Conservation (phyloP, 176 grass and related monocot genomes). For the Otatea glauca region DNA sequence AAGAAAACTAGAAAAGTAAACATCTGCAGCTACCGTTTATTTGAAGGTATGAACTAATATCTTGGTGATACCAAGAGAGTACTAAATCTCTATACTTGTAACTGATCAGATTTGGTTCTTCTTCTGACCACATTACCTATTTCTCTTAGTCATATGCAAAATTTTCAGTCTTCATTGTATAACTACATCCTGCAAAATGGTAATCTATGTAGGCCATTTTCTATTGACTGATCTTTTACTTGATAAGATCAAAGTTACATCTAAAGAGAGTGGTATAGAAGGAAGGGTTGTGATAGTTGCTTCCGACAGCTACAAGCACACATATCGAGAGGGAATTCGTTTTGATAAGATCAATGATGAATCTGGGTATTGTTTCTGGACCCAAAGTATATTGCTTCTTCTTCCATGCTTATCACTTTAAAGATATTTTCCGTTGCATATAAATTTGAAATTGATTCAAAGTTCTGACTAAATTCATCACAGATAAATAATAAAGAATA, state of each 20-base stretch:
- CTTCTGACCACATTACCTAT: neutral
- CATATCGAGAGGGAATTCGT: too few relatives aligned
- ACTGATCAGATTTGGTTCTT: neutral
- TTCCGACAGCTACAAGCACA: too few relatives aligned
- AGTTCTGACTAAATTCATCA: too few relatives aligned
- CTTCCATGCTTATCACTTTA: too few relatives aligned
- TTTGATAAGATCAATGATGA: too few relatives aligned
- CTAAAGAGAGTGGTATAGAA: too few relatives aligned
- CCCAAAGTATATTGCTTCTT: too few relatives aligned
- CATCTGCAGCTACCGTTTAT: neutral
- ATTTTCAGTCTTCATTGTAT: neutral
- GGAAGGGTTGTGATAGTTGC: too few relatives aligned
- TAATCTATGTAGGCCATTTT: conserved; percentile 61
- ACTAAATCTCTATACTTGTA: neutral
- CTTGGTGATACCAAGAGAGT: neutral
- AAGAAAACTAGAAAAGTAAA: neutral
- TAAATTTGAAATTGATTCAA: too few relatives aligned
- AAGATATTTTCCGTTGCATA: too few relatives aligned
- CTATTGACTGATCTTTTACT: conserved; percentile 71
- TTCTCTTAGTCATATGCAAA: neutral
- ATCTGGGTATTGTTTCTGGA: too few relatives aligned
- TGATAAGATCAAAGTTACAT: conserved; percentile 29
- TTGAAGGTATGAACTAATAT: neutral
- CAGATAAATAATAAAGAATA: too few relatives aligned
- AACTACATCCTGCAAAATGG: neutral